Evolutionary conservation across 1,284 basidiomycete genomes (phyloP).

Genomic region (Veloboletus limbatus): DNA sequence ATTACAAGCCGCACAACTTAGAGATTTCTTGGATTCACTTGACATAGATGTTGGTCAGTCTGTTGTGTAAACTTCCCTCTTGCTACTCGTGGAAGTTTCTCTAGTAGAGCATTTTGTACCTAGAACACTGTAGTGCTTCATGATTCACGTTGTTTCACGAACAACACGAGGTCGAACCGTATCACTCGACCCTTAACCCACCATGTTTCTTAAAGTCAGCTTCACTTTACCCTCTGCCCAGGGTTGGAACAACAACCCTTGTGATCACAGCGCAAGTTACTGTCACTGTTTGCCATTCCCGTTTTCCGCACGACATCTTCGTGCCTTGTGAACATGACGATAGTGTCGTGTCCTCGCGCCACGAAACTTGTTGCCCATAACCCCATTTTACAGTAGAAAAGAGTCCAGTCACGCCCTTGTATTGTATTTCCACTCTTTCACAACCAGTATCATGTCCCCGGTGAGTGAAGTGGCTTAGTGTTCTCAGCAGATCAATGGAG

Average conservation of each 20-base stretch:
- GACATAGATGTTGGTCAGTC: conserved; percentile 9
- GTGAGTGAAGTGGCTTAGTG: conserved; percentile 20
- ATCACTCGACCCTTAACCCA: conserved; percentile 31
- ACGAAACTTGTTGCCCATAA: conserved; percentile 27
- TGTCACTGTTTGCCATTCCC: conserved; percentile 4
- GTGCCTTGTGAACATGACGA: conserved; percentile 13
- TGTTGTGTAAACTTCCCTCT: not conserved
- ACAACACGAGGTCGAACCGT: conserved; percentile 16
- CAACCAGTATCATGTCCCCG: conserved; percentile 30
- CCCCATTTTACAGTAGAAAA: conserved; percentile 34
- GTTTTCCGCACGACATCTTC: conserved; percentile 12
- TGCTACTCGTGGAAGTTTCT: conserved; percentile 2
- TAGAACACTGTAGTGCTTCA: not conserved
- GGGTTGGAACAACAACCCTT: conserved; percentile 18
- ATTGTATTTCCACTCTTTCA: conserved; percentile 12
- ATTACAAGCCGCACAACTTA: too few species aligned
- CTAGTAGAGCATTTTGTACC: conserved; percentile 3
- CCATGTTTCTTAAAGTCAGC: conserved; percentile 10
- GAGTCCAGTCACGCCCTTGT: conserved; percentile 8
- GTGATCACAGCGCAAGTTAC: conserved; percentile 4
- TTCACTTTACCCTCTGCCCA: conserved; percentile 29
- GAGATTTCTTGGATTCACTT: too few species aligned
- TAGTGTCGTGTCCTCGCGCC: conserved; percentile 14
- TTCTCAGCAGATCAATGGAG: not conserved
- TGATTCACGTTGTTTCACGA: not conserved